These are phyloP conservation scores for Eimeria maxima DNA, from an alignment of 169 alveolate species.

Conservation along the genomic window DNA sequence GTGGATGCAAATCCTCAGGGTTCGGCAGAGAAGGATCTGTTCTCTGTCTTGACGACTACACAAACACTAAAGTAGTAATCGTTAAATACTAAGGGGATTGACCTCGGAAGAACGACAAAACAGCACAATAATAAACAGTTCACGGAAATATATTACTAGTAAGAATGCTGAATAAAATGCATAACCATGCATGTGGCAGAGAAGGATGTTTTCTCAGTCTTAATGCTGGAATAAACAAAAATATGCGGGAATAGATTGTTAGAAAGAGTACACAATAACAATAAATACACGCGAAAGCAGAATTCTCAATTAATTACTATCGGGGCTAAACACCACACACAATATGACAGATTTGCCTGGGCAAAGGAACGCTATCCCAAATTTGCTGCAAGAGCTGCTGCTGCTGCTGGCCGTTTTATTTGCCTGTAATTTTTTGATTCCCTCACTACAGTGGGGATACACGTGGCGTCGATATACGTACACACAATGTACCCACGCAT, in stretches of 20 bases:
- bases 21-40: conserved; percentile 84
- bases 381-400: not conserved
- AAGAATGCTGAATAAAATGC: too few species aligned
- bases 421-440: not conserved
- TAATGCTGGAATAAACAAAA: too few species aligned
- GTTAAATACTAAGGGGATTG: too few species aligned
- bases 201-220: too few species aligned
- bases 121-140: too few species aligned
- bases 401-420: not conserved
- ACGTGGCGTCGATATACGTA: not conserved
- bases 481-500: too few species aligned
- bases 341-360: not conserved
- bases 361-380: not conserved
- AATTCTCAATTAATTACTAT: not conserved
- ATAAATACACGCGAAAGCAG: not conserved
- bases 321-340: not conserved
- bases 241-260: too few species aligned
- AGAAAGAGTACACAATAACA: not conserved
- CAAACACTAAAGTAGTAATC: conserved; percentile 54
- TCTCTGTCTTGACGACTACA: conserved; percentile 76
- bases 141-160: too few species aligned
- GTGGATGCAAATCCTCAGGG: conserved; percentile 83
- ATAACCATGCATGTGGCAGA: too few species aligned
- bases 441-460: not conserved
- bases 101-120: too few species aligned